A percentile compares a stretch with the other conserved stretches of the same genome.
Evolutionary conservation across 768 basidiomycete species (phyloP).

Genomic region (Brasilioporus rufonigricans): DNA sequence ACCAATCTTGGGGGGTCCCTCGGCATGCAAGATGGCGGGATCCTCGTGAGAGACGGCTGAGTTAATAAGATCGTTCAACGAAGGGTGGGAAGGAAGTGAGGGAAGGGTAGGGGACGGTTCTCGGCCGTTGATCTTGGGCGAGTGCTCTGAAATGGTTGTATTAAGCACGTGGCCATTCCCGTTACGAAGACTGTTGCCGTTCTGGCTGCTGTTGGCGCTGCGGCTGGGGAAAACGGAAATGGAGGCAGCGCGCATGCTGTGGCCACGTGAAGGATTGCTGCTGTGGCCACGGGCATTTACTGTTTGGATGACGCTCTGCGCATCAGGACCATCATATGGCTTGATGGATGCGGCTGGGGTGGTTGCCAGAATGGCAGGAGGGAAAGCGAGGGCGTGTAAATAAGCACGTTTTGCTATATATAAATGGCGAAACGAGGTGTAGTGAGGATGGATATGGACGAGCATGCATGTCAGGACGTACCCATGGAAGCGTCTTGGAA

Average conservation of each 20-base stretch:
- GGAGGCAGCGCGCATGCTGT: conserved; percentile 67
- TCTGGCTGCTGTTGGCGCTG: conserved; percentile 38
- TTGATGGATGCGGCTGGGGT: conserved; percentile 62
- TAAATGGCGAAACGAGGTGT: not conserved
- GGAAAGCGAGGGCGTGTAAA: conserved; percentile 83
- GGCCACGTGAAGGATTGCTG: conserved; percentile 63
- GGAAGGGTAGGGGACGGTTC: conserved; percentile 85
- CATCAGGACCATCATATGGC: conserved; percentile 95
- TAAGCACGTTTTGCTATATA: conserved; percentile 44
- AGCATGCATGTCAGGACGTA: conserved; percentile 43
- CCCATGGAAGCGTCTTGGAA: conserved; percentile 89
- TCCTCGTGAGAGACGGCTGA: conserved; percentile 60
- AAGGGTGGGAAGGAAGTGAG: conserved; percentile 76
- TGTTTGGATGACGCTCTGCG: conserved; percentile 77
- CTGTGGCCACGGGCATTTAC: conserved; percentile 73
- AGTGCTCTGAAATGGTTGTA: conserved; percentile 51
- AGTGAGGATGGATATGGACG: not conserved
- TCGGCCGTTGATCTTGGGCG: conserved; percentile 44
- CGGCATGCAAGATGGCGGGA: conserved; percentile 59
- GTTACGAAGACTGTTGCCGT: conserved; percentile 29
- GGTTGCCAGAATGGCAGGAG: conserved; percentile 62
- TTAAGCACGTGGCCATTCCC: conserved; percentile 38
- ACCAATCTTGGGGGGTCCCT: conserved; percentile 75
- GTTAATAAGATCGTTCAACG: conserved; percentile 79
- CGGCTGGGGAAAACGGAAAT: conserved; percentile 63